Conservation (phyloP, 805 yeast species). For the Metschnikowia similis region DNA sequence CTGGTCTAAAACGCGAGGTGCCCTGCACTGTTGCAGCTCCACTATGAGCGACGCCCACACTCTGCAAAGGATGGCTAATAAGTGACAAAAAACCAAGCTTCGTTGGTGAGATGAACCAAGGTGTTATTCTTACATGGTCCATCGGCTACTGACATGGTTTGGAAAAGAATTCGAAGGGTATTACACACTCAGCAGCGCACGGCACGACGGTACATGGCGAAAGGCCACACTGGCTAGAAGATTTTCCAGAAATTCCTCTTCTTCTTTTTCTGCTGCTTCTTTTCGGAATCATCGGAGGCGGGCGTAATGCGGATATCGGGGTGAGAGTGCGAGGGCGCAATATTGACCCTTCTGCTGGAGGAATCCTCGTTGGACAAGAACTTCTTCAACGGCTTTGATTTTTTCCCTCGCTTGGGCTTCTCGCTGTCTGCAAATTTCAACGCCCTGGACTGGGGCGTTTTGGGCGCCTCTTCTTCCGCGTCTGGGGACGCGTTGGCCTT, state of each 20-base stretch:
- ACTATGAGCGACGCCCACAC: no score
- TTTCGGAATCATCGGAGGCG: slow-evolving; percentile 10
- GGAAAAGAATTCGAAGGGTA: background rate
- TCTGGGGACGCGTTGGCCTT: slow-evolving; percentile 1
- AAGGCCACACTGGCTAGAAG: slow-evolving; percentile 14
- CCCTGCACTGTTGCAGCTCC: background rate
- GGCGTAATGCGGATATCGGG: slow-evolving; percentile 27
- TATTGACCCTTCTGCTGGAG: slow-evolving; percentile 15
- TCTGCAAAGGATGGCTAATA: no score
- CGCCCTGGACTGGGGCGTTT: slow-evolving; percentile 23
- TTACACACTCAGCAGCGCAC: background rate
- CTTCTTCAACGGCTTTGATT: slow-evolving; percentile 23
- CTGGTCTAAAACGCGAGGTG: background rate
- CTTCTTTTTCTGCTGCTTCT: slow-evolving; percentile 25
- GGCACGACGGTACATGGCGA: background rate
- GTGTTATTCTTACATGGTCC: no score
- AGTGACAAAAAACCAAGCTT: no score
- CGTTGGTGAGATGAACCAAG: no score
- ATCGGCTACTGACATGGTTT: no score
- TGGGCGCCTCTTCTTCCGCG: background rate
- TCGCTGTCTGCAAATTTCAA: slow-evolving; percentile 25
- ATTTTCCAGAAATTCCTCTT: slow-evolving; percentile 33
- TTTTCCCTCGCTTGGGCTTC: slow-evolving; percentile 12
- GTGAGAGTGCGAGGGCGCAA: slow-evolving; percentile 37
- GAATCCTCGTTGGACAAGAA: slow-evolving; percentile 38